Conservation (phyloP, 148 eudicot species). For the Rhododendron ferrugineum region DNA sequence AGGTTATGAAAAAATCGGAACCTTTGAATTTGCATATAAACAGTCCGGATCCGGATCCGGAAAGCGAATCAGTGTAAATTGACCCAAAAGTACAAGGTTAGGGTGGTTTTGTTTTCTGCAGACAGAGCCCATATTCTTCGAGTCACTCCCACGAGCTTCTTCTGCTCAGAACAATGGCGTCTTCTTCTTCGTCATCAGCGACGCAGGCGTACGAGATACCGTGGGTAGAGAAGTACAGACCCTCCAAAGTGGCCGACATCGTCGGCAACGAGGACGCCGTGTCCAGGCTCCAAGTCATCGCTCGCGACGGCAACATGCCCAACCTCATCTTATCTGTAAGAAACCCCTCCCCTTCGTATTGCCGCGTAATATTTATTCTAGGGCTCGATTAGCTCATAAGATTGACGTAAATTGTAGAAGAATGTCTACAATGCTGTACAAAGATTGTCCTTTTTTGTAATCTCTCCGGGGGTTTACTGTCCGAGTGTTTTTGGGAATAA, state of each 20-base stretch:
- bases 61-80: no score
- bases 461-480: background rate
- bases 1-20: no score
- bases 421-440: background rate
- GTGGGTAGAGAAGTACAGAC: constrained; percentile 95
- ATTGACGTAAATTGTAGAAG: background rate
- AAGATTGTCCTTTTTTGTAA: background rate
- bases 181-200: constrained; percentile 31
- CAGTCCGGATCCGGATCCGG: no score
- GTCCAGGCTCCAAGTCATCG: constrained; percentile 86
- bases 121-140: background rate
- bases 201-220: constrained; percentile 60
- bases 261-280: constrained; percentile 95
- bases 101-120: background rate
- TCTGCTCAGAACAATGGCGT: constrained; percentile 37
- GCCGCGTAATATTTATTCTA: background rate
- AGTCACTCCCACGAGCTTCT: background rate
- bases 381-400: background rate
- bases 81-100: background rate
- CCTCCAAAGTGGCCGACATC: constrained; percentile 70
- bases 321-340: constrained; percentile 74
- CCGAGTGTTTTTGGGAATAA: background rate
- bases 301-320: constrained; percentile 96
- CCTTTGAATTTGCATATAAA: no score
- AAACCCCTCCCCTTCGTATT: background rate